A percentile compares a stretch with the other conserved stretches of the same genome.
Evolutionary conservation across 2,329 filamentous ascomycete species (phyloP).

Genomic region (Cytospora piceicola): DNA sequence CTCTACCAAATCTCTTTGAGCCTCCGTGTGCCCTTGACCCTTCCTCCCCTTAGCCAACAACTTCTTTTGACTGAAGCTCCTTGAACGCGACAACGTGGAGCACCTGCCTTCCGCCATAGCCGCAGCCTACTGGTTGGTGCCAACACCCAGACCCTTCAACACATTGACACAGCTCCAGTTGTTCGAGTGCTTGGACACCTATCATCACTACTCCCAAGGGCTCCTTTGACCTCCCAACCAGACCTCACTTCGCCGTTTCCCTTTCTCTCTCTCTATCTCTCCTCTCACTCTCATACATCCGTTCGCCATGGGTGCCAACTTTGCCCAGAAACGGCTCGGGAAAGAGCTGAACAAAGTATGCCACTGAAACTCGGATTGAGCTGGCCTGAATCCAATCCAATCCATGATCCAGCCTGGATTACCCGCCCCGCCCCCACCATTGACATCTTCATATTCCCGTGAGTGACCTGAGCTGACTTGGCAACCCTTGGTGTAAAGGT

Average conservation of each 20-base stretch:
- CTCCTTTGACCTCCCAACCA: slow-evolving; percentile 6
- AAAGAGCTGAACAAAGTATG: slow-evolving; percentile 64
- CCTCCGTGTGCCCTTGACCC: neutral
- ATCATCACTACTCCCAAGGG: neutral
- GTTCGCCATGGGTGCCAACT: slow-evolving; percentile 46
- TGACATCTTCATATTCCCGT: neutral
- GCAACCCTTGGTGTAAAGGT: slow-evolving; percentile 47
- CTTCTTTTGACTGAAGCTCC: neutral
- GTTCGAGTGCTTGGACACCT: neutral
- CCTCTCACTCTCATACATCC: neutral
- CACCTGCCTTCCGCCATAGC: neutral
- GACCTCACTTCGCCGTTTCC: neutral
- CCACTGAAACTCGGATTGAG: neutral
- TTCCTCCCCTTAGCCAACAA: neutral
- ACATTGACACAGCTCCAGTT: neutral
- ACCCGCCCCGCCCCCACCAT: slow-evolving; percentile 2
- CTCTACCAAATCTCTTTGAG: neutral
- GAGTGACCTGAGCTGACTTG: slow-evolving; percentile 18
- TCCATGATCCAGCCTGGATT: neutral
- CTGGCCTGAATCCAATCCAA: neutral
- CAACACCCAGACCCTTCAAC: neutral
- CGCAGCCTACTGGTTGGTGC: slow-evolving; percentile 1
- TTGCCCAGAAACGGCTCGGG: slow-evolving; percentile 59
- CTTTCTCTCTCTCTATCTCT: too few relatives aligned
- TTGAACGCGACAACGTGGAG: neutral